Base-by-base conservation (phyloP, 768 basidiomycete genomes). In the Fibroporia radiculosa region DNA sequence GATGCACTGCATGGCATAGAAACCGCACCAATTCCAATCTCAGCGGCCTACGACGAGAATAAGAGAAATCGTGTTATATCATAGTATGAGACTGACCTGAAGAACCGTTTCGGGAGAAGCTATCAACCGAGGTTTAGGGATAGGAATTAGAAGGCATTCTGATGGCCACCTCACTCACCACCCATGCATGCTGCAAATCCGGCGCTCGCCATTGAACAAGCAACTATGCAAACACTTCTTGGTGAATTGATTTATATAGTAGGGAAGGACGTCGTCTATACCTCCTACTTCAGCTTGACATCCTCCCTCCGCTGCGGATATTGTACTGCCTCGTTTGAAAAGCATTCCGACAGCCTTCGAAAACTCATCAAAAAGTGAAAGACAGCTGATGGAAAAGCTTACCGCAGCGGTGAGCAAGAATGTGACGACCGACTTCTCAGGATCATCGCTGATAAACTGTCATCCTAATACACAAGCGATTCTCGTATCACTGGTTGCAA, bases 141-240 rank as follows among this genome's bases (percentile, higher is more conserved):
- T 14, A 18, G 6, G 8, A 4, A 12, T 7, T 14, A 20, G 28
- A 38, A 20, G 18, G 28, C 4, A 26, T 13, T 12, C n/a, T 31
- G 29, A n/a, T 31, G 29, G 10, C 29, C 29, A 8, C n/a, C n/a
- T n/a, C 40, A 60, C 70, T 52, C 57, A 78, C 84, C 86, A 48
- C 93, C 93, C 83, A 96, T 86, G 58, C 90, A 93, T 4, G 93
- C 93, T 3, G 90, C 85, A 57, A 95, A 93, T 0, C 88, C 93
- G 36, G 84, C 92, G 43, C 84, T 84, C 0, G 93, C 95, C 95
- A 97, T 97, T 3, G 91, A 90, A 57, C 90, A 91, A 1, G 95
- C 93, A 32, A 97, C 95, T 77, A 46, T 34, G 13, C 23, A 27
- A 18, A 11, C 24, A 8, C 11, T n/a, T n/a, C n/a, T n/a, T n/a